These are phyloP conservation scores for Penicillium crystallinum DNA, from an alignment of 495 filamentous ascomycete genomes.

Conservation along the genomic window DNA sequence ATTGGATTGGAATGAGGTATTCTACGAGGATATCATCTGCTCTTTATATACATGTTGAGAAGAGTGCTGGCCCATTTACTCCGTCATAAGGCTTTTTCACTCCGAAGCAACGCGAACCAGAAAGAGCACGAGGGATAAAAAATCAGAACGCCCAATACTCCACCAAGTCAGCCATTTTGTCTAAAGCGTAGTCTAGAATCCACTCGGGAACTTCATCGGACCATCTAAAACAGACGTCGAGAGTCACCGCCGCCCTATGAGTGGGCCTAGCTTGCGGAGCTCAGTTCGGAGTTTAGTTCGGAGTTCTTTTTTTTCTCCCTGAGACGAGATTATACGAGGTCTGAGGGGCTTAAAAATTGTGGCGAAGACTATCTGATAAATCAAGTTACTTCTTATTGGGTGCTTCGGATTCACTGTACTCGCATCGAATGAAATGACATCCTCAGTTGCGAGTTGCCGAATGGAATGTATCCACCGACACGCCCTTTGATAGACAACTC, in stretches of 20 bases:
- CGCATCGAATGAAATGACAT: no score
- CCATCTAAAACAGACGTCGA: slow-evolving; percentile 11
- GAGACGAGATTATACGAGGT: background rate
- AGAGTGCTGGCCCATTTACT: background rate
- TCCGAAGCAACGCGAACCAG: slow-evolving; percentile 7
- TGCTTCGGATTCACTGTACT: no score
- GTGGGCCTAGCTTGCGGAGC: slow-evolving; percentile 8
- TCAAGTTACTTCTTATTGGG: no score
- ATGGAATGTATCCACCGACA: background rate
- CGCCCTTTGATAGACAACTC: background rate
- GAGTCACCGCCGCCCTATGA: slow-evolving; percentile 1
- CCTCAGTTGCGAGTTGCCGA: background rate
- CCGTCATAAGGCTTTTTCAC: background rate
- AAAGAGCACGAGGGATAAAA: background rate
- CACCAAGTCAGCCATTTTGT: slow-evolving; percentile 8
- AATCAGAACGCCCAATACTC: slow-evolving; percentile 9
- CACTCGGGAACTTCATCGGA: background rate
- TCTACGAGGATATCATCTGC: background rate
- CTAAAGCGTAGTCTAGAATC: slow-evolving; percentile 8
- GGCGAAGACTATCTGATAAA: no score
- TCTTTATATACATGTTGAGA: slow-evolving; percentile 9
- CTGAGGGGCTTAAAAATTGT: background rate
- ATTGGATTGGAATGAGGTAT: background rate
- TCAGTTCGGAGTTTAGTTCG: slow-evolving; percentile 7
- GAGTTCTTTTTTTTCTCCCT: background rate